These are phyloP conservation scores for Sphaceloma murrayae DNA, from an alignment of 2,329 filamentous ascomycete species.

Conservation along the genomic window DNA sequence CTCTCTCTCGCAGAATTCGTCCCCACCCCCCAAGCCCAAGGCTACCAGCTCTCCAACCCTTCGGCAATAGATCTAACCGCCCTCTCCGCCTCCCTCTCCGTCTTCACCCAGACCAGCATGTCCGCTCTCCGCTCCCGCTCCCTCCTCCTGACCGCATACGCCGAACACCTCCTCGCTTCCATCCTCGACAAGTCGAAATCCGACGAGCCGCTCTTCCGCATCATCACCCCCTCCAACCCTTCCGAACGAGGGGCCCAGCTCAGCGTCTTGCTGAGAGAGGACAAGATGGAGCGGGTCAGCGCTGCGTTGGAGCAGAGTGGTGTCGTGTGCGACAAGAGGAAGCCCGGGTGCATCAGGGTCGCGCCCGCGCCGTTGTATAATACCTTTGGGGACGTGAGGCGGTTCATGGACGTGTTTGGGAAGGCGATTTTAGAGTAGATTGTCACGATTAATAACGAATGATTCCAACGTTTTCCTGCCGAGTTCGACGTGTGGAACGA, in stretches of 20 bases:
- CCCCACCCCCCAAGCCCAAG: conserved; percentile 66
- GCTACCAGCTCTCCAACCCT: conserved; percentile 77
- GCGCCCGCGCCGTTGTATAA: conserved; percentile 82
- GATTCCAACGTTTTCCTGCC: too few species aligned
- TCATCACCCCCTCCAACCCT: conserved; percentile 61
- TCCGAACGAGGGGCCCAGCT: conserved; percentile 66
- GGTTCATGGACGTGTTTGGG: conserved; percentile 49
- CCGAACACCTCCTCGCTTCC: conserved; percentile 48
- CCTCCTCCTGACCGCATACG: conserved; percentile 62
- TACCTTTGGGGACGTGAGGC: conserved; percentile 61
- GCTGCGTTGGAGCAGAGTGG: conserved; percentile 55
- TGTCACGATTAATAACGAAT: too few species aligned
- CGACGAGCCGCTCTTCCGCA: conserved; percentile 30
- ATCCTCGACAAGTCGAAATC: conserved; percentile 22
- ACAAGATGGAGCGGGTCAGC: conserved; percentile 60
- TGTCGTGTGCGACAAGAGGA: conserved; percentile 72
- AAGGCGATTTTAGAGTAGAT: conserved; percentile 33
- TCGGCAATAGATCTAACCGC: conserved; percentile 67
- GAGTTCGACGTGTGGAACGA: too few species aligned
- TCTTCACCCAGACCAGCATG: conserved; percentile 67
- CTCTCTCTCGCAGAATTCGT: conserved; percentile 43
- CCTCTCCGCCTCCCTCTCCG: conserved; percentile 59
- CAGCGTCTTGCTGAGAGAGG: conserved; percentile 59
- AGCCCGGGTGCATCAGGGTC: conserved; percentile 74
- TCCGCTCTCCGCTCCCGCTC: conserved; percentile 59